phyloP scores from a whole-genome alignment of 148 eudicot genomes.

The Fagopyrum homotropicum region DNA sequence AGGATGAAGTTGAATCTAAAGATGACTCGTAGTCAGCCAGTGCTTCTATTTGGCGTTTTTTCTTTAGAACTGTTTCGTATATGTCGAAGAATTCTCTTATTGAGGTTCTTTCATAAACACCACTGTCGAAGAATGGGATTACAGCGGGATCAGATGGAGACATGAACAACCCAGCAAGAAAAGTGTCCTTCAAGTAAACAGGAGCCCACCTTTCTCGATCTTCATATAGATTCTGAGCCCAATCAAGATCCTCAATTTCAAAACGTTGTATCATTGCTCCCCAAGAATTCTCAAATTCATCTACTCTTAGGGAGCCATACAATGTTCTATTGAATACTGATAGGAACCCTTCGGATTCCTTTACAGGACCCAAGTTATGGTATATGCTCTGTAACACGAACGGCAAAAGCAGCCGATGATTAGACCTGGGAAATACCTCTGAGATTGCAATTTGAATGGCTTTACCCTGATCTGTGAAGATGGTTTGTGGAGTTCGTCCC shows the following conservation, averaged over 20 bases:
- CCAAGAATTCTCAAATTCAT: slow-evolving; percentile 80
- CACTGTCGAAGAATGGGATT: slow-evolving; percentile 39
- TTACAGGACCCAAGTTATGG: slow-evolving; percentile 31
- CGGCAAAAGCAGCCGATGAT: slow-evolving; percentile 52
- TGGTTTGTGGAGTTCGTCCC: slow-evolving; percentile 72
- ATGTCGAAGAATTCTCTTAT: slow-evolving; percentile 50
- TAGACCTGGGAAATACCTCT: slow-evolving; percentile 70
- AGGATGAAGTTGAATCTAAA: slow-evolving; percentile 28
- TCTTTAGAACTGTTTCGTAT: slow-evolving; percentile 34
- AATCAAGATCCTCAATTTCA: slow-evolving; percentile 38
- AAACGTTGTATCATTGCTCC: slow-evolving; percentile 51
- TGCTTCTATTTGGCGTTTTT: slow-evolving; percentile 41
- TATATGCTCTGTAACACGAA: slow-evolving; percentile 47
- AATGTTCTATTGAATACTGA: slow-evolving; percentile 36
- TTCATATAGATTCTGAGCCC: slow-evolving; percentile 46
- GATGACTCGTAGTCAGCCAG: slow-evolving; percentile 51
- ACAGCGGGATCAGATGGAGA: slow-evolving; percentile 19
- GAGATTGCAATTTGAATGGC: slow-evolving; percentile 49
- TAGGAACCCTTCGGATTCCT: slow-evolving; percentile 35
- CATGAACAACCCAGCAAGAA: slow-evolving; percentile 50
- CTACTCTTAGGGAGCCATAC: slow-evolving; percentile 38
- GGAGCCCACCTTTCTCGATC: slow-evolving; percentile 76
- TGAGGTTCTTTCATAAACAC: slow-evolving; percentile 41
- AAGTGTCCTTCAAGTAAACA: slow-evolving; percentile 53
- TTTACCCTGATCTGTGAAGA: slow-evolving; percentile 47